These are phyloP conservation scores for Ehretia macrophylla DNA, from an alignment of 257 asterid genomes.

Conservation along the genomic window DNA sequence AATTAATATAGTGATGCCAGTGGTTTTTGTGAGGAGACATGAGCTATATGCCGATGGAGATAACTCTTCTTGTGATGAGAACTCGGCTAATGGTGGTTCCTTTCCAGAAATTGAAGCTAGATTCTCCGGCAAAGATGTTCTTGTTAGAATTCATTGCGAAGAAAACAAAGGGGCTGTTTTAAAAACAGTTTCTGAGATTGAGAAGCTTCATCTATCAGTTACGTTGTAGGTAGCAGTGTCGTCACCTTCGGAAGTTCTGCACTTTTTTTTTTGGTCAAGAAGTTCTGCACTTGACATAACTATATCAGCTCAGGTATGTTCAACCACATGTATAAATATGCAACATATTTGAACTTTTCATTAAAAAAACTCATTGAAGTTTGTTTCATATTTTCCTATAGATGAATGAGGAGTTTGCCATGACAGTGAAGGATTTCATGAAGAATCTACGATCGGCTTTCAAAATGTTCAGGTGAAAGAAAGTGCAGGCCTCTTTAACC, in stretches of 20 bases:
- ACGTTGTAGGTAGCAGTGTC: constrained; percentile 48
- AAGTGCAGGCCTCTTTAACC: too few species aligned
- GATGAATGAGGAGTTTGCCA: constrained; percentile 27
- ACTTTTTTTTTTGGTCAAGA: too few species aligned
- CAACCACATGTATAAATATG: neutral
- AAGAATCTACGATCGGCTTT: constrained; percentile 28
- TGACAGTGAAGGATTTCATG: constrained; percentile 34
- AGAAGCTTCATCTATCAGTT: constrained; percentile 56
- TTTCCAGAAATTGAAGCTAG: constrained; percentile 72
- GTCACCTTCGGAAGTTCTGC: constrained; percentile 63
- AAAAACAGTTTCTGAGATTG: constrained; percentile 41
- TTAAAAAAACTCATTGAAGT: neutral
- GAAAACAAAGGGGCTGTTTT: constrained; percentile 54
- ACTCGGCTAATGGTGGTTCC: neutral
- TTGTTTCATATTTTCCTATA: constrained; percentile 15
- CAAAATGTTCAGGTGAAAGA: constrained; percentile 20
- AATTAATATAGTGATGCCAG: too few species aligned
- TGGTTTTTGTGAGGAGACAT: too few species aligned
- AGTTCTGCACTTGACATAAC: constrained; percentile 59
- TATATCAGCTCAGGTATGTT: constrained; percentile 67
- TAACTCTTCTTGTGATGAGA: constrained; percentile 15
- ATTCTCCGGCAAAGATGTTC: constrained; percentile 41
- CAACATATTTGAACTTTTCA: neutral
- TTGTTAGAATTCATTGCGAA: constrained; percentile 64
- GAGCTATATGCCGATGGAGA: constrained; percentile 23